Conservation (phyloP, 1,139 yeast genomes). For the Pichia sp. region DNA sequence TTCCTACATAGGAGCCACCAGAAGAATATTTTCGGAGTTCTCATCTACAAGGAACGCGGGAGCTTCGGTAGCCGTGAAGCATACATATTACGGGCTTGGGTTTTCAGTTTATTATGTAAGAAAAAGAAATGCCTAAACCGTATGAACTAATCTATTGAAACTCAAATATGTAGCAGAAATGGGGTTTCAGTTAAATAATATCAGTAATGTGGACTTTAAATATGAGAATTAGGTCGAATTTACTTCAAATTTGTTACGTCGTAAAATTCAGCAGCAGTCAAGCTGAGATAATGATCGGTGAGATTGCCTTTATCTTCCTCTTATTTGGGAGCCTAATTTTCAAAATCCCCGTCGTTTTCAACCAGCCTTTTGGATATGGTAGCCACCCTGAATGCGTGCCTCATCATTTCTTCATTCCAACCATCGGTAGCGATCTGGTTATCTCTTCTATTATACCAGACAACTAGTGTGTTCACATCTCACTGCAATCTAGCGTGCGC, state of each 20-base stretch:
- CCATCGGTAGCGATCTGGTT: constrained; percentile 62
- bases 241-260: too few relatives aligned
- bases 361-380: constrained; percentile 53
- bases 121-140: too few relatives aligned
- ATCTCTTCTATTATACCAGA: constrained; percentile 70
- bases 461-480: constrained; percentile 58
- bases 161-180: too few relatives aligned
- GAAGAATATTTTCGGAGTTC: too few relatives aligned
- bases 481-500: constrained; percentile 55
- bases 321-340: constrained; percentile 36
- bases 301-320: constrained; percentile 30
- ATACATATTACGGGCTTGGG: too few relatives aligned
- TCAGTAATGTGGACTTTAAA: too few relatives aligned
- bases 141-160: too few relatives aligned
- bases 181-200: too few relatives aligned
- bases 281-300: constrained; percentile 17
- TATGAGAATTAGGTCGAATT: too few relatives aligned
- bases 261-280: constrained; percentile 10
- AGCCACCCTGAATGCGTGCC: constrained; percentile 69
- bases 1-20: too few relatives aligned
- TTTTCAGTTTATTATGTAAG: too few relatives aligned
- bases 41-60: neutral
- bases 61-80: neutral
- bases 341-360: constrained; percentile 24
- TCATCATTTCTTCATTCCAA: constrained; percentile 49